A percentile compares a stretch with the other conserved stretches of the same genome.
These are phyloP conservation scores for Citrullus mucosospermus DNA, from an alignment of 306 rosid genomes.

Conservation along the genomic window DNA sequence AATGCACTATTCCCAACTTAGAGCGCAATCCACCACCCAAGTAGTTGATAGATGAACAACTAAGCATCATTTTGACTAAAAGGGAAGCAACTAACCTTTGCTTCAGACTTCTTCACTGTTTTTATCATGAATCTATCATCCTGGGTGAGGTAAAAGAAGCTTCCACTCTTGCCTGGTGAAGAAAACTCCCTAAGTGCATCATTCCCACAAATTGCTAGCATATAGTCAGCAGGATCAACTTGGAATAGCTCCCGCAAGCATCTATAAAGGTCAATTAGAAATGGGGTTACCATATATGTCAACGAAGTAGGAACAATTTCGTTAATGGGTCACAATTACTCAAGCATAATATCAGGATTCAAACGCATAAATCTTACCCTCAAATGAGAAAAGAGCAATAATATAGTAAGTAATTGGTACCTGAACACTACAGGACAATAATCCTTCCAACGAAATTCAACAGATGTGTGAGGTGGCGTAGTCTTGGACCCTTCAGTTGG, in stretches of 20 bases:
- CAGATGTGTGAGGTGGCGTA: slow-evolving; percentile 83
- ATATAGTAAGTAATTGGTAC: slow-evolving; percentile 21
- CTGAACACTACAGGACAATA: slow-evolving; percentile 93
- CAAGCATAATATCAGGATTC: neutral
- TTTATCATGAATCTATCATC: slow-evolving; percentile 94
- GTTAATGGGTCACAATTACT: neutral
- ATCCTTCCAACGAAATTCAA: slow-evolving; percentile 90
- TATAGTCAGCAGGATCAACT: slow-evolving; percentile 88
- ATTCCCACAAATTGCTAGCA: slow-evolving; percentile 85
- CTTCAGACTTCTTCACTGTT: slow-evolving; percentile 91
- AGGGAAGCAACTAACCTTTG: slow-evolving; percentile 51
- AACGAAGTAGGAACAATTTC: neutral
- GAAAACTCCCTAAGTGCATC: slow-evolving; percentile 93
- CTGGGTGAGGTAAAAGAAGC: slow-evolving; percentile 84
- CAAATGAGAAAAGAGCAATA: neutral
- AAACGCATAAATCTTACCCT: neutral
- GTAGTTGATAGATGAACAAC: neutral
- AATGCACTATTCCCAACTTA: neutral
- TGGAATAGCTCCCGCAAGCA: slow-evolving; percentile 66
- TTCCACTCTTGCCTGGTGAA: slow-evolving; percentile 96
- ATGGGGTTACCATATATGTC: neutral
- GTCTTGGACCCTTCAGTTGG: slow-evolving; percentile 77
- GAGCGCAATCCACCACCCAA: neutral
- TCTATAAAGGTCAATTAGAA: slow-evolving; percentile 26
- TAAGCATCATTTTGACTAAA: neutral